Base-by-base conservation (phyloP, 2,329 filamentous ascomycete genomes). In the Fusarium sp. region DNA sequence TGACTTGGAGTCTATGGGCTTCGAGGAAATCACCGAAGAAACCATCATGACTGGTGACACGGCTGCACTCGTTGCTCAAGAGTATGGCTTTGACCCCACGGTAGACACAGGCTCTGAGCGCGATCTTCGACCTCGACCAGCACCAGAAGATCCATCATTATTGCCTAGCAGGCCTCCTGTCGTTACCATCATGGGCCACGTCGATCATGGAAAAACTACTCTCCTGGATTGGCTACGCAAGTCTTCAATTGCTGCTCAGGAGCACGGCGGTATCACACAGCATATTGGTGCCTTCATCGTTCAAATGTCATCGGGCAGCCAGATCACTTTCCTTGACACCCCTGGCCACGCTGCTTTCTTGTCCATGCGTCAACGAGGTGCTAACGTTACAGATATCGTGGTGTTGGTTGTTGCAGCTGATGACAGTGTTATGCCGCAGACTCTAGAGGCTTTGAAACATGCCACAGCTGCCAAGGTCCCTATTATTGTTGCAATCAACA, bases 121-220 rank as follows among this genome's bases (percentile, higher is more conserved):
- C 46, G 95, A 99, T 78, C 81, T 99, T 41, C 87, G 86, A 66
- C 86, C 92, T 25, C 88, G 90, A 13, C 90, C 93, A 2, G 82
- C 86, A 27, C 88, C 89, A 11, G 89, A 90, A 74, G 93, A 95
- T 78, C 86, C 84, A 50, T 88, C 91, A 0, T 73, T 80, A 16
- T 80, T 98, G 10, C 93, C 94, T 3, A 80, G 84, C 34, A 89
- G 97, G 18, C 95, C 96, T 10, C 97, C 96, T 0, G 93, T 99
- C 37, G 94, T 99, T 41, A 98, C 97, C 1, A 99, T 99, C 76
- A 99, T 99, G 97, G 96, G 96, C 4, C 96, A 99, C 71, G 96
- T 99, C 74, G 97, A 99, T 78, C 96, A 99, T 79, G 96, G 96
- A 56, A 99, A 99, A 83, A 99, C 96, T 1, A 99, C 97, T 0